phyloP scores from a whole-genome alignment of 83 land plant genomes.

The Larix sibirica region DNA sequence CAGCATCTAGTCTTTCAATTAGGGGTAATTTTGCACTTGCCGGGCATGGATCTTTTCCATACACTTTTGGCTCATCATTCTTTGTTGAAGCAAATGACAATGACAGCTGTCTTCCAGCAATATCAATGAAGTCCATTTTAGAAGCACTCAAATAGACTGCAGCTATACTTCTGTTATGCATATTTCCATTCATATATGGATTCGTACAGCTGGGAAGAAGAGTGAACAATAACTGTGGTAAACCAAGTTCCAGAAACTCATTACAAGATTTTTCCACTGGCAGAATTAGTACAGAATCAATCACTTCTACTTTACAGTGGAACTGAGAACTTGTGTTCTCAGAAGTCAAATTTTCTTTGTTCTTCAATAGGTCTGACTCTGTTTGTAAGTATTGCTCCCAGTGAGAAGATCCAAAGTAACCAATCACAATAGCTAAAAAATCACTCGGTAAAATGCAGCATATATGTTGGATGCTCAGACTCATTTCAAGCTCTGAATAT shows the following conservation, averaged over 20 bases:
- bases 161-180: slow-evolving; percentile 34
- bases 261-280: slow-evolving; percentile 28
- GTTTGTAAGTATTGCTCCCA: slow-evolving; percentile 27
- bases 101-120: slow-evolving; percentile 44
- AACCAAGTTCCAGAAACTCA: slow-evolving; percentile 32
- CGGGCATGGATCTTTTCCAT: slow-evolving; percentile 3
- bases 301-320: slow-evolving; percentile 48
- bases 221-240: slow-evolving; percentile 33
- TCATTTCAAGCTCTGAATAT: slow-evolving; percentile 28
- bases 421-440: slow-evolving; percentile 54
- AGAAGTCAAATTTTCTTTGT: not conserved
- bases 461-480: slow-evolving; percentile 53
- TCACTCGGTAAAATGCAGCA: slow-evolving; percentile 50
- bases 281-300: slow-evolving; percentile 39
- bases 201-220: slow-evolving; percentile 11
- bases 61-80: slow-evolving; percentile 7
- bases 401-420: slow-evolving; percentile 63
- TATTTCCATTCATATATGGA: slow-evolving; percentile 18
- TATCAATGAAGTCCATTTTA: slow-evolving; percentile 26
- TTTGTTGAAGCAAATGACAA: slow-evolving; percentile 28
- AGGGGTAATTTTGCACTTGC: slow-evolving; percentile 9
- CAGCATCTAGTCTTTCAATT: slow-evolving; percentile 35
- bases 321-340: not conserved
- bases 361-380: not conserved
- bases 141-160: slow-evolving; percentile 13